Percentiles rank a stretch among this genome's conserved stretches.
These are phyloP conservation scores for Dipteronia dyeriana DNA, from an alignment of 345 rosid species.

Conservation along the genomic window DNA sequence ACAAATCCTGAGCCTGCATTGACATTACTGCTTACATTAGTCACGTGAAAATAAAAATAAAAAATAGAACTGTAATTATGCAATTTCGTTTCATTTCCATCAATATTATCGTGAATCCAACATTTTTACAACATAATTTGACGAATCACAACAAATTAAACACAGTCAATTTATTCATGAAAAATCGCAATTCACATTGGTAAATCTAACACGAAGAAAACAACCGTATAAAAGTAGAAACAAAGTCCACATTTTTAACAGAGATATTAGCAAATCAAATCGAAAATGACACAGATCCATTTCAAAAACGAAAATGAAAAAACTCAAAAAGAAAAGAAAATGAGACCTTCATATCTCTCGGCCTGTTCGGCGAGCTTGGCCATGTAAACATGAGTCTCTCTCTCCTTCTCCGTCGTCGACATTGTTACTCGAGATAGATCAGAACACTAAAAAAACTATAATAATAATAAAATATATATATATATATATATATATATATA, in stretches of 20 bases:
- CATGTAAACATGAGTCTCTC: constrained; percentile 81
- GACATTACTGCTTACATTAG: not conserved
- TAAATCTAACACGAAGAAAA: no score
- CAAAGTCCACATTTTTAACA: no score
- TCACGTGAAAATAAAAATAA: not conserved
- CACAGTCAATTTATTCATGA: no score
- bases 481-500: no score
- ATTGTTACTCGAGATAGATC: constrained; percentile 25
- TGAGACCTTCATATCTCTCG: constrained; percentile 82
- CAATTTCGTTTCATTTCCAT: not conserved
- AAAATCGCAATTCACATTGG: no score
- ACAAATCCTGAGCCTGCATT: not conserved
- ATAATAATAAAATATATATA: not conserved
- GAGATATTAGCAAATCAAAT: not conserved
- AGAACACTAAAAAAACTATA: not conserved
- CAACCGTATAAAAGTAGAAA: no score
- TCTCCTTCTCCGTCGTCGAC: constrained; percentile 78
- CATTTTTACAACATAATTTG: no score
- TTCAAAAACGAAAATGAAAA: not conserved
- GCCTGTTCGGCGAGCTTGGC: constrained; percentile 98
- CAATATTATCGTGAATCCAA: not conserved
- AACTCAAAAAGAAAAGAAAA: not conserved
- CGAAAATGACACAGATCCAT: not conserved
- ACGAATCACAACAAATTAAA: no score
- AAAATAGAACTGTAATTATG: not conserved